phyloP scores from a whole-genome alignment of 1,139 yeast genomes.

The Taphrina pruni region DNA sequence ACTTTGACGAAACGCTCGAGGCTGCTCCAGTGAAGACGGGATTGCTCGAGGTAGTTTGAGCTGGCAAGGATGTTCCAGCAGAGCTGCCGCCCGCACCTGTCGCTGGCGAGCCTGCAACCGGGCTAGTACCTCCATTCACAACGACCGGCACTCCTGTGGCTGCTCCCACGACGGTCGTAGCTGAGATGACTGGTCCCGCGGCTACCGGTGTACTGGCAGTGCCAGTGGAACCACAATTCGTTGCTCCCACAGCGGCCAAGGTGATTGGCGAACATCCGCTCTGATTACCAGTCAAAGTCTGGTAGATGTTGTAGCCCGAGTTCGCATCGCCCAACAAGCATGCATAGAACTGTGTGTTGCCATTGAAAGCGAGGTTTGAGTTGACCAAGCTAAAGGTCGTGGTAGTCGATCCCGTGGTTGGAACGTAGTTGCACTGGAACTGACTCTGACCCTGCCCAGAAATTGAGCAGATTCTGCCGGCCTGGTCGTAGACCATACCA shows the following conservation, averaged over 20 bases:
- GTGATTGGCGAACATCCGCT: slow-evolving; percentile 23
- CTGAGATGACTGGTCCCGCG: not conserved
- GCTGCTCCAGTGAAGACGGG: slow-evolving; percentile 11
- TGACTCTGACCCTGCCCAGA: slow-evolving; percentile 30
- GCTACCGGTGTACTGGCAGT: not conserved
- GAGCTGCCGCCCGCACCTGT: not conserved
- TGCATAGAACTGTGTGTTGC: slow-evolving; percentile 23
- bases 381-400: slow-evolving; percentile 5
- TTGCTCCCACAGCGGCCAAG: slow-evolving; percentile 1
- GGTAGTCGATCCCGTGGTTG: slow-evolving; percentile 22
- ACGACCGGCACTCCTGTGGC: not conserved
- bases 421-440: slow-evolving; percentile 29
- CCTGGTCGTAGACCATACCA: slow-evolving; percentile 29
- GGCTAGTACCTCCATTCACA: not conserved
- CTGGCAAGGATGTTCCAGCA: not conserved
- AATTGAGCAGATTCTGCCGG: slow-evolving; percentile 31
- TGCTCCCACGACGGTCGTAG: not conserved
- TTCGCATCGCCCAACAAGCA: slow-evolving; percentile 11
- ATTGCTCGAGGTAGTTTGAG: slow-evolving; percentile 2
- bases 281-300: slow-evolving; percentile 19
- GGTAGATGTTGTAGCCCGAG: slow-evolving; percentile 28
- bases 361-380: slow-evolving; percentile 19
- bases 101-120: not conserved
- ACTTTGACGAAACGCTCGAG: slow-evolving; percentile 9
- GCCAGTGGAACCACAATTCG: not conserved